Percentiles rank a stretch among this genome's conserved stretches.
Evolutionary conservation across 1,139 yeast species (phyloP).

Genomic region (Komagataea norvegica): DNA sequence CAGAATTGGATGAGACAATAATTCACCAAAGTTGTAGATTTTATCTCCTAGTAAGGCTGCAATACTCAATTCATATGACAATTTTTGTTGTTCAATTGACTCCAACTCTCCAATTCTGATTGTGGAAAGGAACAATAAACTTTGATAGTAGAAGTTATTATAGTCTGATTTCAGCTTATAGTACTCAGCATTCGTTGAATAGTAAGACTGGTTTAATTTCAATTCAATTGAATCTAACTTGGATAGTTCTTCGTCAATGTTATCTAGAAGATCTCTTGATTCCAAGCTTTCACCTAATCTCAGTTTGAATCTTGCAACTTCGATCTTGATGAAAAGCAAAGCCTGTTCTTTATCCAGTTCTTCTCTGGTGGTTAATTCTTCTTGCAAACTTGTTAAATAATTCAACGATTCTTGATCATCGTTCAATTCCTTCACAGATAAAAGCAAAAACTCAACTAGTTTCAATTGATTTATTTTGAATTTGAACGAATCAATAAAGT

Average conservation of each 20-base stretch:
- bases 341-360: conserved; percentile 41
- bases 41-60: conserved; percentile 90
- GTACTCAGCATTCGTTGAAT: conserved; percentile 73
- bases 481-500: conserved; percentile 63
- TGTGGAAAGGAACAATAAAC: conserved; percentile 60
- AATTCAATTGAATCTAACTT: conserved; percentile 57
- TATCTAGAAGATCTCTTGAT: conserved; percentile 67
- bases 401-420: conserved; percentile 48
- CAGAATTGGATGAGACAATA: conserved; percentile 79
- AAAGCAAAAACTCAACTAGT: conserved; percentile 68
- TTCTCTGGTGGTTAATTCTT: conserved; percentile 37
- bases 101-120: conserved; percentile 46
- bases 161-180: conserved; percentile 73
- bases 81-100: conserved; percentile 46
- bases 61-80: conserved; percentile 78
- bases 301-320: conserved; percentile 69
- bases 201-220: conserved; percentile 76
- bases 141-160: conserved; percentile 70
- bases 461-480: conserved; percentile 75
- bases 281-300: conserved; percentile 52
- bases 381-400: conserved; percentile 49
- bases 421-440: conserved; percentile 45
- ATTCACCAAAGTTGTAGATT: conserved; percentile 93
- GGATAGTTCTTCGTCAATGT: conserved; percentile 55
- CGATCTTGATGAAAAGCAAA: conserved; percentile 63